Evolutionary conservation across 208 protist genomes (phyloP), one percentile per base, ranked within the genome.

Genomic region (Herpetomonas samuelpessoai): DNA sequence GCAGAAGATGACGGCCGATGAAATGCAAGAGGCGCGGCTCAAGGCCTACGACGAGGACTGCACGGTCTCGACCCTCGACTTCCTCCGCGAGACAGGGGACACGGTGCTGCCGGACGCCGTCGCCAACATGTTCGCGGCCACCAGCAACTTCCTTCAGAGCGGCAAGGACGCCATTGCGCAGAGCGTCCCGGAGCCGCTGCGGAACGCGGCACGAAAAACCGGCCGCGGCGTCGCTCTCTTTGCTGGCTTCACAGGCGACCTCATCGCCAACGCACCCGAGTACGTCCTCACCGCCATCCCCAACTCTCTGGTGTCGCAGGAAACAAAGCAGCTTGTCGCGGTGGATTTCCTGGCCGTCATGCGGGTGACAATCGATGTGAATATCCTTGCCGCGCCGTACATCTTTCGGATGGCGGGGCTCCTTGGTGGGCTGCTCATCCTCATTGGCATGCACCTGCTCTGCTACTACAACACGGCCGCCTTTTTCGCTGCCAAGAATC

Each of bases 251-350:
- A 81, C 74, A 3, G 70, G 69, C 30, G 41, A 65, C 47, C 44
- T 73, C 48, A 57, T 81, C 31, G 65, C 50, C 18, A 65, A 65
- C 44, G 60, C 68, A 19, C 61, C 65, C 14, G 50, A 26, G 1
- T 68, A 69, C 69, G 47, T 74, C 2, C 61, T 75, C 50, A 54
- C 62, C 24, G 47, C 51, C 9, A 67, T 81, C 19, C 74, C 74
- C 12, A 56, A 73, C 31, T 9, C 35, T 4, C 45, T 81, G n/a
- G 52, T 81, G 52, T 76, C 68, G 1, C 50, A 50, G 12, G 58
- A 76, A 53, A 69, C 62, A 61, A 74, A 81, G 54, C 54, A 81
- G 29, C 57, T 81, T 18, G 57, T 81, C 45, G 74, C 75, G 44
- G 61, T 76, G 2, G 72, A 79, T 45, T 70, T 71, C 24, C 27